A percentile compares a stretch with the other conserved stretches of the same genome.
Conservation (phyloP, 1,284 basidiomycete species). For the Cryptococcus depauperatus region DNA sequence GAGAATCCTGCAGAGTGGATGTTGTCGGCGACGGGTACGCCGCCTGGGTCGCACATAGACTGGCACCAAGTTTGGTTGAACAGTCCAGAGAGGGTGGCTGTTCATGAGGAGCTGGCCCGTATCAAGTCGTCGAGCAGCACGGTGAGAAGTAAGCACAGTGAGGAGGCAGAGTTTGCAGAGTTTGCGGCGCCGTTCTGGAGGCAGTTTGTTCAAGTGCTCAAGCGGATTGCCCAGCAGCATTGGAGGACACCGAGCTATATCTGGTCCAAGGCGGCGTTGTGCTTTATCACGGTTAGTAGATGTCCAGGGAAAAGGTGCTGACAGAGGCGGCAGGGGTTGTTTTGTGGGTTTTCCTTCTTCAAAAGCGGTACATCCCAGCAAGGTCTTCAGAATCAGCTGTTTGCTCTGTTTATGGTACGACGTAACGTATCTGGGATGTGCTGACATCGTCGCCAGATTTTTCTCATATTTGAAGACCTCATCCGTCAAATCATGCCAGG, state of each 20-base stretch:
- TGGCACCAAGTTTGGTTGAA: constrained; percentile 65
- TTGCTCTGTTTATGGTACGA: constrained; percentile 49
- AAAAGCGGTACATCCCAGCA: constrained; percentile 56
- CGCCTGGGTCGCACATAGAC: constrained; percentile 56
- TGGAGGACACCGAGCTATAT: constrained; percentile 65
- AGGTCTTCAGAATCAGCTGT: constrained; percentile 75
- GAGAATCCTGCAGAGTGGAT: constrained; percentile 49
- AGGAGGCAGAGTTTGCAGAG: constrained; percentile 44
- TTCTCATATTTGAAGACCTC: constrained; percentile 42
- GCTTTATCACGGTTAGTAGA: constrained; percentile 35
- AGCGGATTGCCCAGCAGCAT: constrained; percentile 52
- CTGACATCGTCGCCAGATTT: constrained; percentile 29
- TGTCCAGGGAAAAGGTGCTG: neutral
- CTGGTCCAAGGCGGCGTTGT: constrained; percentile 57
- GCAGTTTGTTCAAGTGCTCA: constrained; percentile 51
- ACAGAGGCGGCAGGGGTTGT: constrained; percentile 31
- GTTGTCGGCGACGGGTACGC: constrained; percentile 59
- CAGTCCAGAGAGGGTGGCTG: constrained; percentile 42
- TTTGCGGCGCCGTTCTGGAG: constrained; percentile 52
- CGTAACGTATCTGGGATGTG: constrained; percentile 3
- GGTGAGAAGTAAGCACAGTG: constrained; percentile 6
- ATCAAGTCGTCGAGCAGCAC: constrained; percentile 26
- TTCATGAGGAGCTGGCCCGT: constrained; percentile 44
- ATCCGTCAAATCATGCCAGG: constrained; percentile 46
- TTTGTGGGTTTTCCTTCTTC: constrained; percentile 56